Base-by-base conservation (phyloP, 2,329 filamentous ascomycete species). In the Myriosclerotinia curreyana region DNA sequence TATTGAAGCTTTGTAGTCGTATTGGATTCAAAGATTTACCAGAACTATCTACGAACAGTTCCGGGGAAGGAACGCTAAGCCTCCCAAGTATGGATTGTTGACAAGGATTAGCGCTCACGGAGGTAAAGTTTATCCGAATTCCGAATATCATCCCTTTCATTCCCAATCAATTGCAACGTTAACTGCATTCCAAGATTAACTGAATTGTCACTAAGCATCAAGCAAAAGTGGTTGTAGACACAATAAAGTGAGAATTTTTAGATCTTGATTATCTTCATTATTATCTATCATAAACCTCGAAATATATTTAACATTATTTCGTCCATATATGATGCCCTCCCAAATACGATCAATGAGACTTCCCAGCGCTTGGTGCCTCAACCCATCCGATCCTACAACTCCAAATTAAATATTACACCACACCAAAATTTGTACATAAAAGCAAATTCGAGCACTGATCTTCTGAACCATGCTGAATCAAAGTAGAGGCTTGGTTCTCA, bases 281-380 rank as follows among this genome's bases (percentile, higher is more conserved):
- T 42, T 12, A 12, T 14, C 14, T 48, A 25, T 48, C 44, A 15
- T 48, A 12, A 2, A 36, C 25, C 40, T 58, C 20, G 9, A 22
- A 3, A 59, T 48, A 15, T 17, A 48, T 36, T 12, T 36, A 20
- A 48, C 14, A 48, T 22, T 17, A 48, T 46, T 46, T 17, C 42
- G 22, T 42, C 36, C 14, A 15, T 20, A 28, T 22, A 17, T 42
- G 22, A 31, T 31, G 28, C 28, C 28, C 14, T 22, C 28, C 11
- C 42, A 20, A 8, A 36, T 20, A 22, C 40, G 6, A 54, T 42
- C 31, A 63, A 49, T 25, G 8, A 50, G 54, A 69, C 68, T 69
- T 66, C 64, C 71, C 71, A 74, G 71, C 71, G 69, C 72, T 73
- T 74, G 72, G 72, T 69, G 65, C 66, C 70, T 66, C 66, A 14